A percentile compares a stretch with the other conserved stretches of the same genome.
Evolutionary conservation across 148 eudicot species (phyloP).

Genomic region (Chenopodium berlandieri): DNA sequence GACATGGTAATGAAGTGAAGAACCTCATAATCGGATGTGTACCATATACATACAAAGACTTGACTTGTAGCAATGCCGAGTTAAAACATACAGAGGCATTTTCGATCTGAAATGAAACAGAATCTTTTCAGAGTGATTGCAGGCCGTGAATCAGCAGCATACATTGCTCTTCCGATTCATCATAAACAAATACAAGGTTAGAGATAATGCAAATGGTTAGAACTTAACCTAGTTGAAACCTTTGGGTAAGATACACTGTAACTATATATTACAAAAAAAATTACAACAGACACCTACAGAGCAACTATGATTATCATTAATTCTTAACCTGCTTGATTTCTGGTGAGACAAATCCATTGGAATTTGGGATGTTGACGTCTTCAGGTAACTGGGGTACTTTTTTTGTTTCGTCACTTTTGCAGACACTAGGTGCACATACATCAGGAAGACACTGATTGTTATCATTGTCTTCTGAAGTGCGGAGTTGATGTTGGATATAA

Average conservation of each 20-base stretch:
- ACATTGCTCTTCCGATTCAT: not conserved
- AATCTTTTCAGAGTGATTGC: not conserved
- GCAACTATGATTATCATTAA: not conserved
- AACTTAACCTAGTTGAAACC: constrained; percentile 19
- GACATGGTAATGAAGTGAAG: not conserved
- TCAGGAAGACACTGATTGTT: constrained; percentile 21
- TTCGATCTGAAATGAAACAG: not conserved
- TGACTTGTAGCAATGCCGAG: not conserved
- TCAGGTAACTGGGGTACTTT: constrained; percentile 21
- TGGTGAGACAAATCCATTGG: constrained; percentile 26
- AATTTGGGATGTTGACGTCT: constrained; percentile 25
- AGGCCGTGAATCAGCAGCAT: not conserved
- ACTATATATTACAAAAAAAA: constrained; percentile 19
- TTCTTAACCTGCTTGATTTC: constrained; percentile 25
- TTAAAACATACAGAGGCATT: not conserved
- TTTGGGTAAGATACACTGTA: constrained; percentile 7
- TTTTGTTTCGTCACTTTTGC: constrained; percentile 25
- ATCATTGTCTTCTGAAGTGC: constrained; percentile 28
- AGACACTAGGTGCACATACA: constrained; percentile 19
- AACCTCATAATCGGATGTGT: not conserved
- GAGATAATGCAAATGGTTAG: constrained; percentile 29
- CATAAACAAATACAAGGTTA: not conserved
- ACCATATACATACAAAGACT: not conserved
- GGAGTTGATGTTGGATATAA: constrained; percentile 40
- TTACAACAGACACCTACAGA: constrained; percentile 16